Conservation (phyloP, 345 rosid genomes). For the Schrenkiella parvula region DNA sequence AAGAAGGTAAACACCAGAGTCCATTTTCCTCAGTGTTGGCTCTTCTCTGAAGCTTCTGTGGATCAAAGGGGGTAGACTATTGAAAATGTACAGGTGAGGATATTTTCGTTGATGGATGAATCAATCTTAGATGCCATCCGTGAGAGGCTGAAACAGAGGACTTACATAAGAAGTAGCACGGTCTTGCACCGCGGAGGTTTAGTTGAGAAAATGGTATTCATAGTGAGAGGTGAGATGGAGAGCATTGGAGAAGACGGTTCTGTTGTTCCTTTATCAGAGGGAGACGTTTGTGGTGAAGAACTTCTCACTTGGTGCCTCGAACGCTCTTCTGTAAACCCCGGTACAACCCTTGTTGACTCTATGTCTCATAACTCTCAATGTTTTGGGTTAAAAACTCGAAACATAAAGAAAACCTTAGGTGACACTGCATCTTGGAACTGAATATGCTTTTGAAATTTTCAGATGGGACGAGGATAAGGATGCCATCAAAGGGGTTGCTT, state of each 20-base stretch:
- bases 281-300: conserved; percentile 85
- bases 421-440: neutral
- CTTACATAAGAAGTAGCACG: conserved; percentile 58
- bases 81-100: conserved; percentile 52
- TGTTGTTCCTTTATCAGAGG: conserved; percentile 46
- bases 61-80: neutral
- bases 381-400: neutral
- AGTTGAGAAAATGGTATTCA: conserved; percentile 78
- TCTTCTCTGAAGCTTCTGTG: neutral
- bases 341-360: conserved; percentile 31
- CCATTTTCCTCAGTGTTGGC: neutral
- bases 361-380: neutral
- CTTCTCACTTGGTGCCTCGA: conserved; percentile 91
- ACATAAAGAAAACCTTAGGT: neutral
- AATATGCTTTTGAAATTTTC: conserved; percentile 8
- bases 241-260: conserved; percentile 60
- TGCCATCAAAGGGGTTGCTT: conserved; percentile 40
- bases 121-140: conserved; percentile 64
- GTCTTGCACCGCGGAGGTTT: conserved; percentile 53
- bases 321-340: conserved; percentile 58
- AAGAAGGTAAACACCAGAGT: conserved; percentile 49
- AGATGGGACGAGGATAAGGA: conserved; percentile 56
- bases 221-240: conserved; percentile 80
- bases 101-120: conserved; percentile 69
- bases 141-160: conserved; percentile 68